Evolutionary conservation across 192 early-diverging fungal genomes (phyloP).

Genomic region (Podila minutissima): DNA sequence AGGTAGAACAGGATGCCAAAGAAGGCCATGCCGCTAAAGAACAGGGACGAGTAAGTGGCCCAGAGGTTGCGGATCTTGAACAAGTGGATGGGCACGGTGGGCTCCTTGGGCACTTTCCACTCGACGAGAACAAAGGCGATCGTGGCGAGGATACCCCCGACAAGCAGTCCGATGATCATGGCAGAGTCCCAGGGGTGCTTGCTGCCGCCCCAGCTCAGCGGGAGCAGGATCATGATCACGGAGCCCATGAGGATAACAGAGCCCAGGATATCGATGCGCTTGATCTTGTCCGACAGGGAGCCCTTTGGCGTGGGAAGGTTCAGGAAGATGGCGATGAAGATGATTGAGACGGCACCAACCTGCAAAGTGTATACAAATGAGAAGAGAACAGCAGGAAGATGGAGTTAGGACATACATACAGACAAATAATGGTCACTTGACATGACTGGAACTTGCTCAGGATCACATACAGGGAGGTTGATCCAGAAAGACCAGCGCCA

Average conservation of each 20-base stretch:
- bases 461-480: slow-evolving; percentile 19
- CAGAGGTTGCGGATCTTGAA: slow-evolving; percentile 63
- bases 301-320: slow-evolving; percentile 34
- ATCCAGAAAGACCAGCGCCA: slow-evolving; percentile 4
- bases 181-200: slow-evolving; percentile 66
- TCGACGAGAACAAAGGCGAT: slow-evolving; percentile 56
- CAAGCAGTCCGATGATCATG: slow-evolving; percentile 61
- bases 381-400: too few relatives aligned
- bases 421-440: too few relatives aligned
- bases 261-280: slow-evolving; percentile 71
- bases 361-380: slow-evolving; percentile 24
- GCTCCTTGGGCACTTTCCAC: slow-evolving; percentile 61
- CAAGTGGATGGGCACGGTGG: slow-evolving; percentile 68
- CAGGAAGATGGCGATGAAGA: slow-evolving; percentile 54
- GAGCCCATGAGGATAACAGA: slow-evolving; percentile 54
- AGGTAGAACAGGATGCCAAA: slow-evolving; percentile 42
- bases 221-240: slow-evolving; percentile 65
- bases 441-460: too few relatives aligned
- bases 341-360: slow-evolving; percentile 52
- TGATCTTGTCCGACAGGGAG: slow-evolving; percentile 58
- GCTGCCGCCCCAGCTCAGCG: slow-evolving; percentile 74
- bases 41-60: slow-evolving; percentile 35
- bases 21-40: slow-evolving; percentile 51
- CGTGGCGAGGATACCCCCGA: slow-evolving; percentile 52
- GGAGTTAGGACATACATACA: too few relatives aligned